Conservation (phyloP, 2,329 filamentous ascomycete genomes). For the Aaosphaeria arxii region DNA sequence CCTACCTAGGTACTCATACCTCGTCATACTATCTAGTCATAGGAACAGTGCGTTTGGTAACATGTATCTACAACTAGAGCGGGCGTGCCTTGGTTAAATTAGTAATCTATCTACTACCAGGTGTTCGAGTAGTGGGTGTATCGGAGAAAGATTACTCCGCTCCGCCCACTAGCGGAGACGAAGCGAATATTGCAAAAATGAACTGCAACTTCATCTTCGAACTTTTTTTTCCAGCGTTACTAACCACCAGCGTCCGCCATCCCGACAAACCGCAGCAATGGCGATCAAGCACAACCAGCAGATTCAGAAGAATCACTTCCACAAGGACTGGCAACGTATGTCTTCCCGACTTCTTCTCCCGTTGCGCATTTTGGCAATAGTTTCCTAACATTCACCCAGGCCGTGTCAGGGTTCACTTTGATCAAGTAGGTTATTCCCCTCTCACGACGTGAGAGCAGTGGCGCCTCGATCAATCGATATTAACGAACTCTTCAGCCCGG, state of each 20-base stretch:
- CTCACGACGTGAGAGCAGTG: conserved; percentile 50
- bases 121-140: too few species aligned
- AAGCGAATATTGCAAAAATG: too few species aligned
- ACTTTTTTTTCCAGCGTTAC: not conserved
- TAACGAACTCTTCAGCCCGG: conserved; percentile 65
- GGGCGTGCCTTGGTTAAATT: too few species aligned
- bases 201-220: too few species aligned
- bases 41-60: too few species aligned
- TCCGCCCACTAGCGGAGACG: too few species aligned
- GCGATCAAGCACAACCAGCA: conserved; percentile 99
- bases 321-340: conserved; percentile 58
- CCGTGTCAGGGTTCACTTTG: conserved; percentile 98
- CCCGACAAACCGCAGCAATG: conserved; percentile 41
- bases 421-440: conserved; percentile 77
- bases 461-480: conserved; percentile 43
- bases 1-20: too few species aligned
- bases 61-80: too few species aligned
- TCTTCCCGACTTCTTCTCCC: conserved; percentile 7
- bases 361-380: not conserved
- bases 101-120: too few species aligned
- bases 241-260: not conserved
- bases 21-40: too few species aligned
- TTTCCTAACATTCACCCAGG: conserved; percentile 47
- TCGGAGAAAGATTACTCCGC: too few species aligned
- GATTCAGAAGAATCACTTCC: conserved; percentile 80